These are phyloP conservation scores for Solanum sejunctum DNA, from an alignment of 257 asterid genomes.

Conservation along the genomic window DNA sequence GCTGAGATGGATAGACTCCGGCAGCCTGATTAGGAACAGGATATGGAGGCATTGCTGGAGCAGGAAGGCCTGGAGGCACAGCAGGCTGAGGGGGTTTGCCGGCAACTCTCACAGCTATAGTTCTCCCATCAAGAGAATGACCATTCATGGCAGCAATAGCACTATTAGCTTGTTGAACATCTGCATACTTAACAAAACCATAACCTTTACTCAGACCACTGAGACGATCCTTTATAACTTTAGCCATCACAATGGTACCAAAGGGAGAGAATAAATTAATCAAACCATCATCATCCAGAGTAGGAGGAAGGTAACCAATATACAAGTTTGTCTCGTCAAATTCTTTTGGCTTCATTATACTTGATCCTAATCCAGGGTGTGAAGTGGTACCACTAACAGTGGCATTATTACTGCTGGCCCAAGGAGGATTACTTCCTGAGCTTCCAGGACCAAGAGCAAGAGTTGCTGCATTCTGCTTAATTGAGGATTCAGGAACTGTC, in stretches of 20 bases:
- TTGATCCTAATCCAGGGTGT: constrained; percentile 49
- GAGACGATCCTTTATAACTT: constrained; percentile 82
- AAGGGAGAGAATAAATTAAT: constrained; percentile 68
- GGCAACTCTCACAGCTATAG: constrained; percentile 94
- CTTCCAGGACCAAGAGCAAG: constrained; percentile 75
- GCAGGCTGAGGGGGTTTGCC: constrained; percentile 89
- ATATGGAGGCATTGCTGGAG: constrained; percentile 53
- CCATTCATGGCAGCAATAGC: constrained; percentile 94
- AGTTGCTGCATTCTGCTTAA: constrained; percentile 40
- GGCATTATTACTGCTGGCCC: constrained; percentile 47
- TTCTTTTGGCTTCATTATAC: constrained; percentile 63
- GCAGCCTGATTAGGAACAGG: constrained; percentile 45
- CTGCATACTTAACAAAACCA: constrained; percentile 88
- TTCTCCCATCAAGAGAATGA: constrained; percentile 78
- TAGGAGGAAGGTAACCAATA: constrained; percentile 88
- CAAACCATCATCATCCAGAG: constrained; percentile 79
- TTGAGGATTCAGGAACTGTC: constrained; percentile 55
- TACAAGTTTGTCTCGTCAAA: constrained; percentile 80
- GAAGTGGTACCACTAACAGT: constrained; percentile 20
- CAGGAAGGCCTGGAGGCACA: constrained; percentile 79
- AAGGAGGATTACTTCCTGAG: constrained; percentile 66
- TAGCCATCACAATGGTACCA: constrained; percentile 96
- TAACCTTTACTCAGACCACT: constrained; percentile 82
- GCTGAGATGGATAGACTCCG: constrained; percentile 75
- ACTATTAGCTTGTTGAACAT: constrained; percentile 74